Percentiles rank a stretch among this genome's conserved stretches.
Evolutionary conservation across 108 stramenopile genomes (phyloP).

Genomic region (Cyclotella atomus): DNA sequence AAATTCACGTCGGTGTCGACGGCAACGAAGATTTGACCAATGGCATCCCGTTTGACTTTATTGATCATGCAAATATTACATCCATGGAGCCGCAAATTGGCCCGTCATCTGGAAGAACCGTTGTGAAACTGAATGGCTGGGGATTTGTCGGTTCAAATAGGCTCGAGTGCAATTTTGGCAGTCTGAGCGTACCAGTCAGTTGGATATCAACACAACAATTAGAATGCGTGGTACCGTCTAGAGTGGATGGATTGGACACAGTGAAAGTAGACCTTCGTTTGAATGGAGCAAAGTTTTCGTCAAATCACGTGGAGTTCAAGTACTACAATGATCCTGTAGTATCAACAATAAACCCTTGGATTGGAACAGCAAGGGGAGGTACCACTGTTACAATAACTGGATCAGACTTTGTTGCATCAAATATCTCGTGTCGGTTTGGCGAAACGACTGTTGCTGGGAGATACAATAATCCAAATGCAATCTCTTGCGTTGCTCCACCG

Average conservation of each 20-base stretch:
- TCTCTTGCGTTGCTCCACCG: constrained; percentile 23
- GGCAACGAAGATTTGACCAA: too few species aligned
- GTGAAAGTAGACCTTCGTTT: constrained; percentile 15
- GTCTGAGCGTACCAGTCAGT: background rate
- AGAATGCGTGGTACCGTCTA: background rate
- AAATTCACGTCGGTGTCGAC: too few species aligned
- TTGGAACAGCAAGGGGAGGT: constrained; percentile 19
- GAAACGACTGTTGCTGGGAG: background rate
- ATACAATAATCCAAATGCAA: constrained; percentile 3
- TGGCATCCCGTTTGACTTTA: too few species aligned
- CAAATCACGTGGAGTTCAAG: background rate
- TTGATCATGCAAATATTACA: too few species aligned
- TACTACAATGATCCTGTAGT: constrained; percentile 2
- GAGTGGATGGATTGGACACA: background rate
- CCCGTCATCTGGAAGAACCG: too few species aligned
- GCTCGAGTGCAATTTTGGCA: constrained; percentile 20
- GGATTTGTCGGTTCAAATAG: too few species aligned
- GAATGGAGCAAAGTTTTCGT: constrained; percentile 15
- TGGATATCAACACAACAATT: constrained; percentile 5
- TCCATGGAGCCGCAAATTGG: too few species aligned
- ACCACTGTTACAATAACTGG: constrained; percentile 17
- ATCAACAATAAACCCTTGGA: constrained; percentile 14
- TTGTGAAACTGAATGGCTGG: too few species aligned
- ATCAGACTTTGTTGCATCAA: constrained; percentile 16
- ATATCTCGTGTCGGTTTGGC: constrained; percentile 29